Percentiles rank a stretch among this genome's conserved stretches.
Evolutionary conservation across 2,329 filamentous ascomycete species (phyloP).

Genomic region (Penicillium sp.): DNA sequence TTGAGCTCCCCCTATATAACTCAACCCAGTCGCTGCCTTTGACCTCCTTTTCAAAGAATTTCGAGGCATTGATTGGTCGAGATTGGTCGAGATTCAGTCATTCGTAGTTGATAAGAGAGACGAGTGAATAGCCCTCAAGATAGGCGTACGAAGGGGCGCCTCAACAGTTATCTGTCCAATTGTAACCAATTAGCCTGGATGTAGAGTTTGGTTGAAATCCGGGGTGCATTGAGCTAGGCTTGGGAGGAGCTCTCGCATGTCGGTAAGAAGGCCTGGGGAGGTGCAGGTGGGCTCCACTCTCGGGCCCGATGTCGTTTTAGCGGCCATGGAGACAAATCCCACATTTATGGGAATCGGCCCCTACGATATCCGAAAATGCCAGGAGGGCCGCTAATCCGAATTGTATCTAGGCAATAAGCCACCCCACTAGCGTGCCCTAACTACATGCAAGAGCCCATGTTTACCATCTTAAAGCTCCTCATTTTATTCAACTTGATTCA

Average conservation of each 20-base stretch:
- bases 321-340: background rate
- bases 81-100: background rate
- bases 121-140: slow-evolving; percentile 1
- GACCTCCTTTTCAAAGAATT: slow-evolving; percentile 1
- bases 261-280: background rate
- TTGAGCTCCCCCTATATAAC: slow-evolving; percentile 11
- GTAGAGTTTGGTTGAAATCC: slow-evolving; percentile 3
- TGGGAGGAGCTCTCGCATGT: slow-evolving; percentile 10
- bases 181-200: slow-evolving; percentile 6
- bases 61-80: slow-evolving; percentile 13
- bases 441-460: background rate
- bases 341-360: accelerated
- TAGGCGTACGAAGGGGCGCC: slow-evolving; percentile 6
- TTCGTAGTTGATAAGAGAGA: slow-evolving; percentile 3
- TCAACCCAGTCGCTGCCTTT: slow-evolving; percentile 2
- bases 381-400: background rate
- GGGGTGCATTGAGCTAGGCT: slow-evolving; percentile 8
- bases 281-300: background rate
- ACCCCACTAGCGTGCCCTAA: slow-evolving; percentile 2
- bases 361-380: accelerated
- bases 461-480: background rate
- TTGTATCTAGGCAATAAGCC: background rate
- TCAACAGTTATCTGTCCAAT: slow-evolving; percentile 8
- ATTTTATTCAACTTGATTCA: background rate
- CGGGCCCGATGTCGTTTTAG: accelerated